These are phyloP conservation scores for Podaxis sp. DNA, from an alignment of 768 basidiomycete genomes.

Conservation along the genomic window DNA sequence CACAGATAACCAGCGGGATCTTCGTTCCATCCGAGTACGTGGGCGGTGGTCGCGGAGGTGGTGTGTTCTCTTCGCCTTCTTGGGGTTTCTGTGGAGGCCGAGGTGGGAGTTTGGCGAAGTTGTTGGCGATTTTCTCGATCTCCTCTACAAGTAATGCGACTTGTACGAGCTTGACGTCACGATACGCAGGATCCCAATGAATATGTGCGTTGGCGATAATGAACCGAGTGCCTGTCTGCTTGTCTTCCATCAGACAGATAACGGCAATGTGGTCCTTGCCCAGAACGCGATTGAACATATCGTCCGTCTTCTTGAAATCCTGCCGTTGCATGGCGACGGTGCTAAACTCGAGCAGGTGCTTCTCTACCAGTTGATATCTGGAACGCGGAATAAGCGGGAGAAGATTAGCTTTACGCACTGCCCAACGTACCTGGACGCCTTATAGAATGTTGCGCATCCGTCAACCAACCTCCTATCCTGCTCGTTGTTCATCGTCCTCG, in stretches of 20 bases:
- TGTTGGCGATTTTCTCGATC: slow-evolving; percentile 82
- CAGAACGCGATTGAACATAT: slow-evolving; percentile 99
- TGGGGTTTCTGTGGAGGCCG: slow-evolving; percentile 35
- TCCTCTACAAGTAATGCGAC: slow-evolving; percentile 91
- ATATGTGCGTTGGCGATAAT: slow-evolving; percentile 91
- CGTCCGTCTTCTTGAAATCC: slow-evolving; percentile 96
- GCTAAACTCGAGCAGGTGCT: slow-evolving; percentile 91
- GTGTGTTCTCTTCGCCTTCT: slow-evolving; percentile 13
- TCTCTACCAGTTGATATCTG: slow-evolving; percentile 92
- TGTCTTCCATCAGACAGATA: slow-evolving; percentile 83
- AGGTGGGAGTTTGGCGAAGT: slow-evolving; percentile 82
- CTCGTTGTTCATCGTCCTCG: slow-evolving; percentile 83
- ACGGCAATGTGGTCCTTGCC: slow-evolving; percentile 94
- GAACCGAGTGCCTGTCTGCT: slow-evolving; percentile 81
- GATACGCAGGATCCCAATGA: slow-evolving; percentile 88
- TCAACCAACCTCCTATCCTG: slow-evolving; percentile 87
- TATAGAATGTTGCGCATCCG: slow-evolving; percentile 97
- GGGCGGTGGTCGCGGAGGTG: slow-evolving; percentile 53
- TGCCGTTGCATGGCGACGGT: slow-evolving; percentile 89
- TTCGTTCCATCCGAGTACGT: slow-evolving; percentile 79
- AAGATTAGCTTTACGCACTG: slow-evolving; percentile 11
- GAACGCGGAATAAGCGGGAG: slow-evolving; percentile 16
- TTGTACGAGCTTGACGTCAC: slow-evolving; percentile 98
- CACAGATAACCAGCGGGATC: slow-evolving; percentile 89
- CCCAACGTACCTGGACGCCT: slow-evolving; percentile 72